phyloP scores from a whole-genome alignment of 2,329 filamentous ascomycete genomes.

The Nannizzia gypsea region DNA sequence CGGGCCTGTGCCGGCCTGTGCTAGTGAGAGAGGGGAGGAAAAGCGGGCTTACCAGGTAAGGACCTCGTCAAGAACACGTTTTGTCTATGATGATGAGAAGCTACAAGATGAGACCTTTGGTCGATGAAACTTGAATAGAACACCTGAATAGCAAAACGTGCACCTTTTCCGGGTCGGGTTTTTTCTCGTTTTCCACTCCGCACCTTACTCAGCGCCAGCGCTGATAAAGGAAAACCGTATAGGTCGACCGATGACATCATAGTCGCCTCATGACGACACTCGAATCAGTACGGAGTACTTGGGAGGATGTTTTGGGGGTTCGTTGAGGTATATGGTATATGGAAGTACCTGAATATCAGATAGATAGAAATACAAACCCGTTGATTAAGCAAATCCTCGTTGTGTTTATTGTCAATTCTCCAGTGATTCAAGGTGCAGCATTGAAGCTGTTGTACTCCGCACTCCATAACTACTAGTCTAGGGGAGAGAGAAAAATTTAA shows the following conservation, averaged over 20 bases:
- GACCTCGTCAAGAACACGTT: neutral
- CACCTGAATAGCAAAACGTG: neutral
- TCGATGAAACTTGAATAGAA: neutral
- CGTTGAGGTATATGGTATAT: no score
- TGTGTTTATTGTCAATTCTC: no score
- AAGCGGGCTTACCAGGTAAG: neutral
- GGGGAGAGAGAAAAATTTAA: no score
- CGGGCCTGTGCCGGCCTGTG: neutral
- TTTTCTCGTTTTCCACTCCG: neutral
- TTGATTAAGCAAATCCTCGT: no score
- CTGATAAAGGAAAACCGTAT: neutral
- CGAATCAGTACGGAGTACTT: neutral
- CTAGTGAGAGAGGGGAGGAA: neutral
- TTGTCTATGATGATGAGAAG: neutral
- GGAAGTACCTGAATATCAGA: neutral
- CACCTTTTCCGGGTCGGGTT: neutral
- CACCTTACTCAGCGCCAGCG: neutral
- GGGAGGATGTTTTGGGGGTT: neutral
- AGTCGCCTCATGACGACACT: neutral
- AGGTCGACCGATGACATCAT: neutral
- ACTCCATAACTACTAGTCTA: no score
- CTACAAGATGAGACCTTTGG: neutral
- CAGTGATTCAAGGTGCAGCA: no score
- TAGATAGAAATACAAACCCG: no score
- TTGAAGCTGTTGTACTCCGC: no score